Evolutionary conservation across 2,329 filamentous ascomycete species (phyloP).

Genomic region (Cryphonectria parasitica): DNA sequence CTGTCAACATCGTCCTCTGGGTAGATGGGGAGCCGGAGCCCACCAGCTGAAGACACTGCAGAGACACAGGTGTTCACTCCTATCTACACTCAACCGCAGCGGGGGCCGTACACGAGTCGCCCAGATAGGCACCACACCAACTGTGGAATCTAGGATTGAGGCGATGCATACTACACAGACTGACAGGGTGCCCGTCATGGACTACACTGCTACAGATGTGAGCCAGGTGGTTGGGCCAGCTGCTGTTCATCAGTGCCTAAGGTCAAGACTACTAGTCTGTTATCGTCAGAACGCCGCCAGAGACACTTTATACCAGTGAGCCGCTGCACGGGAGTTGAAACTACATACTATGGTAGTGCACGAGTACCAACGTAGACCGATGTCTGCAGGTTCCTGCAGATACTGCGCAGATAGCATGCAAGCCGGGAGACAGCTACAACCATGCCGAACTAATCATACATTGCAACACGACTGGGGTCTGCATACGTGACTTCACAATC

Average conservation of each 20-base stretch:
- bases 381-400: not conserved
- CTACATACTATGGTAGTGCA: not conserved
- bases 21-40: conserved; percentile 41
- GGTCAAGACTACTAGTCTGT: not conserved
- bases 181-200: not conserved
- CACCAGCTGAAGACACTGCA: not conserved
- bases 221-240: not conserved
- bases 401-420: not conserved
- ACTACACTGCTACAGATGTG: not conserved
- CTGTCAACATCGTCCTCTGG: conserved; percentile 52
- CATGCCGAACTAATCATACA: not conserved
- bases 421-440: not conserved
- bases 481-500: not conserved
- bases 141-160: not conserved
- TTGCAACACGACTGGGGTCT: not conserved
- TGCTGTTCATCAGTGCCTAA: not conserved
- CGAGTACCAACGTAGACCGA: not conserved
- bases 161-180: not conserved
- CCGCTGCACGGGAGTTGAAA: not conserved
- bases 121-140: not conserved
- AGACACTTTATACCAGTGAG: not conserved
- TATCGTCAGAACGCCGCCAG: not conserved
- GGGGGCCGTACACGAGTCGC: not conserved
- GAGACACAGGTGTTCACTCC: not conserved
- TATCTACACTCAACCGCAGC: not conserved